phyloP scores from a whole-genome alignment of 768 basidiomycete genomes.

The Roridomyces roridus region DNA sequence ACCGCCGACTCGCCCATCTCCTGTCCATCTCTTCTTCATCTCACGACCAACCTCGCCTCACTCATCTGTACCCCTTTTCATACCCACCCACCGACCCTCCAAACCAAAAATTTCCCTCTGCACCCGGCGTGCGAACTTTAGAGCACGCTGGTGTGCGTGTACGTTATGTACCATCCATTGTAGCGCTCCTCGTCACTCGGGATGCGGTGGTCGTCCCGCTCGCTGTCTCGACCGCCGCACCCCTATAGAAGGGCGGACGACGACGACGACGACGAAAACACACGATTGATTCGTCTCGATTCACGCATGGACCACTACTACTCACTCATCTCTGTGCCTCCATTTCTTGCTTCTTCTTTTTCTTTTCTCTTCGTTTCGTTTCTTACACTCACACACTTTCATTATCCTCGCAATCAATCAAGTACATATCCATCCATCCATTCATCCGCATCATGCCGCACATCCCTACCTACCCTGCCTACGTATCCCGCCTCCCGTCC shows the following conservation, averaged over 20 bases:
- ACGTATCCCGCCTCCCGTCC: too few relatives aligned
- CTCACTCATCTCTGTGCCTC: not conserved
- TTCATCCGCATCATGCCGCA: conserved; percentile 1
- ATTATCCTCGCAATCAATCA: too few relatives aligned
- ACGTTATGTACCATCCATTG: not conserved
- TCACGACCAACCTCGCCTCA: not conserved
- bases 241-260: conserved; percentile 1
- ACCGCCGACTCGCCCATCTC: not conserved
- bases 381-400: too few relatives aligned
- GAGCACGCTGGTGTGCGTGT: conserved; percentile 8
- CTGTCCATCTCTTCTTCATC: not conserved
- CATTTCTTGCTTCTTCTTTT: not conserved
- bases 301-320: too few relatives aligned
- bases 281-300: not conserved
- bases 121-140: conserved; percentile 23
- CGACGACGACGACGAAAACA: not conserved
- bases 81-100: not conserved
- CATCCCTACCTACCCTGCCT: too few relatives aligned
- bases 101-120: conserved; percentile 6
- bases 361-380: too few relatives aligned
- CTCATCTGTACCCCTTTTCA: not conserved
- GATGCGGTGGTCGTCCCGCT: too few relatives aligned
- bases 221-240: too few relatives aligned
- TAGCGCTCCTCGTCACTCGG: not conserved
- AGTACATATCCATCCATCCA: too few relatives aligned